Evolutionary conservation across 768 basidiomycete species (phyloP), one percentile per base, ranked within the genome.

Genomic region (Termitomyces bulborhizus): DNA sequence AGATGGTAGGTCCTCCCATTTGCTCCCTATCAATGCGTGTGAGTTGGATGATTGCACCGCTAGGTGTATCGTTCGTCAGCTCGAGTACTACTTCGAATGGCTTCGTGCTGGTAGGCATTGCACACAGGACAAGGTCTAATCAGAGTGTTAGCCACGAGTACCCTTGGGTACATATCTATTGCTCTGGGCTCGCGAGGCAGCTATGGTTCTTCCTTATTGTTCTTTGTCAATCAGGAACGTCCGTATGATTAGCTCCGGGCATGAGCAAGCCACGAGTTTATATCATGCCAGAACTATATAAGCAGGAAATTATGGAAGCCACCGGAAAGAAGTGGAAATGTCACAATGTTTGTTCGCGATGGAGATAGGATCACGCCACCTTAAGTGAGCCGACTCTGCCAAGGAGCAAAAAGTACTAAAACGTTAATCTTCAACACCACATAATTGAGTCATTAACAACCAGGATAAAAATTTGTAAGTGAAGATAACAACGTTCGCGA

Each of bases 61-160:
- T 67, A 12, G 63, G 36, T 13, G 75, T 77, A 63, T 82, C 75
- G 68, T 83, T 84, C 37, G 65, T 63, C 57, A 83, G 65, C 57
- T 80, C 78, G 62, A 82, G 71, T 37, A 79, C 58, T 43, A 82
- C 74, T 63, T 82, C 81, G 68, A 77, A 82, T 40, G 79, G 73
- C 29, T 70, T 57, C n/a, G 78, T 81, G 62, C 72, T 76, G 39
- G 77, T 76, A 45, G 78, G 78, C 72, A 77, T 76, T 18, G 58
- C 46, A 55, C 45, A 34, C 21, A 40, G 53, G 46, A 57, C 31
- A 27, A 47, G 29, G 54, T 56, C 37, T 34, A 45, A 53, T 55
- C 36, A 41, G 40, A 46, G 43, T 52, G 51, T 51, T 60, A 31
- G 26, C 37, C 29, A 46, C 37, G 54, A 46, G 47, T 41, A 42